Evolutionary conservation across 1,139 yeast genomes (phyloP).

Genomic region (Entelexis paramagnoliae): DNA sequence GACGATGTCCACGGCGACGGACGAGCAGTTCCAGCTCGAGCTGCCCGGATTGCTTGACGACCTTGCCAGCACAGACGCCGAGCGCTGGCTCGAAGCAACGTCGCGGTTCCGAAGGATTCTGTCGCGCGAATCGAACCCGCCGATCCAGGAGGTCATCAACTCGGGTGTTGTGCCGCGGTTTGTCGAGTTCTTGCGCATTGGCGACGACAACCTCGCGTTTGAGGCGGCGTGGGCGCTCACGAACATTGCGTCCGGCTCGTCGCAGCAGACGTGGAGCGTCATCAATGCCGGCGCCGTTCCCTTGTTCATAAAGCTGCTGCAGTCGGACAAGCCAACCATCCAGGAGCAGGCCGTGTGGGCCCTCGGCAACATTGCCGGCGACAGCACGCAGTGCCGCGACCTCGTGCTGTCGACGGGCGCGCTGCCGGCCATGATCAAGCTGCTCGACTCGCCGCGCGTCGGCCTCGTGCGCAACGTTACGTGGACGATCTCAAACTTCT

Average conservation of each 20-base stretch:
- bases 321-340: slow-evolving; percentile 77
- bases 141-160: slow-evolving; percentile 85
- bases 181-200: slow-evolving; percentile 72
- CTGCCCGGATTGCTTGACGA: slow-evolving; percentile 79
- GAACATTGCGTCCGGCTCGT: slow-evolving; percentile 91
- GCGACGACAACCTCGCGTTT: slow-evolving; percentile 77
- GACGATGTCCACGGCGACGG: slow-evolving; percentile 36
- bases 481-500: slow-evolving; percentile 92
- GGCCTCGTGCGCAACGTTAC: slow-evolving; percentile 91
- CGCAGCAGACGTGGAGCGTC: slow-evolving; percentile 81
- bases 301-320: slow-evolving; percentile 67
- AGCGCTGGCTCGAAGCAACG: slow-evolving; percentile 78
- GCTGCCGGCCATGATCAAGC: slow-evolving; percentile 71
- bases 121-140: slow-evolving; percentile 95
- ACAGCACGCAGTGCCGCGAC: slow-evolving; percentile 81
- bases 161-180: slow-evolving; percentile 87
- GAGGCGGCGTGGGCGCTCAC: slow-evolving; percentile 99
- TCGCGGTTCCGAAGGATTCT: slow-evolving; percentile 86
- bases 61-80: slow-evolving; percentile 62
- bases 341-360: slow-evolving; percentile 99
- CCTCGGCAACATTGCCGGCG: slow-evolving; percentile 97
- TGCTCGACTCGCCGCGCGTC: slow-evolving; percentile 69
- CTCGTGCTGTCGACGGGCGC: slow-evolving; percentile 77
- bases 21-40: slow-evolving; percentile 34
- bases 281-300: slow-evolving; percentile 94